Percentiles rank a stretch among this genome's conserved stretches.
These are phyloP conservation scores for Harringtonia lauricola DNA, from an alignment of 2,329 filamentous ascomycete genomes.

Conservation along the genomic window DNA sequence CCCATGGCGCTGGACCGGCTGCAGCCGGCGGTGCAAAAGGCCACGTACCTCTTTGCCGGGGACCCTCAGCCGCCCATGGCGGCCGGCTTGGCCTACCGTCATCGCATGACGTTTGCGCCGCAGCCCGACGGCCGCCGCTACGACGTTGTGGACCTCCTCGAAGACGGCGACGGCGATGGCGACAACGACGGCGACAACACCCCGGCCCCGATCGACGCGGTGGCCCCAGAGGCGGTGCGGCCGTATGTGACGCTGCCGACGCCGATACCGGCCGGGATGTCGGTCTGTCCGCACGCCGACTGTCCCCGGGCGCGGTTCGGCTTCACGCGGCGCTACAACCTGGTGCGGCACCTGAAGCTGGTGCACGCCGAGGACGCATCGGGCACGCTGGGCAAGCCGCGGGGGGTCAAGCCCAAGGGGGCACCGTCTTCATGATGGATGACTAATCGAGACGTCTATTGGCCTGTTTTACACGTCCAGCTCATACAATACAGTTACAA, in stretches of 20 bases:
- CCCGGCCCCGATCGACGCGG: no score
- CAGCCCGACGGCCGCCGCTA: not conserved
- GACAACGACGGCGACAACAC: not conserved
- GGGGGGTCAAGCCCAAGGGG: no score
- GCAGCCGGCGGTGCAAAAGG: slow-evolving; percentile 6
- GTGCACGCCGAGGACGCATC: slow-evolving; percentile 21
- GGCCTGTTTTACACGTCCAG: not conserved
- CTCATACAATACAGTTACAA: not conserved
- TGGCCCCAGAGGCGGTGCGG: no score
- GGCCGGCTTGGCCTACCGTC: not conserved
- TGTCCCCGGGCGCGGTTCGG: slow-evolving; percentile 24
- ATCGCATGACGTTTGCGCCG: slow-evolving; percentile 1
- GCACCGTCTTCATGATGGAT: no score
- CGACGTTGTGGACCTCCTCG: no score
- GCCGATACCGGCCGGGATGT: not conserved
- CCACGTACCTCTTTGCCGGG: no score
- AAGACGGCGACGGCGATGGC: not conserved
- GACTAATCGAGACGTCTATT: no score
- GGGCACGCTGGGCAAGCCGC: not conserved
- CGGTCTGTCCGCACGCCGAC: slow-evolving; percentile 16
- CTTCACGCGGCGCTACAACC: slow-evolving; percentile 24
- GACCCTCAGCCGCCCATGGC: not conserved
- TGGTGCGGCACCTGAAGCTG: slow-evolving; percentile 31
- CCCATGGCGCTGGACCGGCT: slow-evolving; percentile 54
- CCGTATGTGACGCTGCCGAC: not conserved